Evolutionary conservation across 2,329 filamentous ascomycete species (phyloP).

Genomic region (Aspergillus sp.): DNA sequence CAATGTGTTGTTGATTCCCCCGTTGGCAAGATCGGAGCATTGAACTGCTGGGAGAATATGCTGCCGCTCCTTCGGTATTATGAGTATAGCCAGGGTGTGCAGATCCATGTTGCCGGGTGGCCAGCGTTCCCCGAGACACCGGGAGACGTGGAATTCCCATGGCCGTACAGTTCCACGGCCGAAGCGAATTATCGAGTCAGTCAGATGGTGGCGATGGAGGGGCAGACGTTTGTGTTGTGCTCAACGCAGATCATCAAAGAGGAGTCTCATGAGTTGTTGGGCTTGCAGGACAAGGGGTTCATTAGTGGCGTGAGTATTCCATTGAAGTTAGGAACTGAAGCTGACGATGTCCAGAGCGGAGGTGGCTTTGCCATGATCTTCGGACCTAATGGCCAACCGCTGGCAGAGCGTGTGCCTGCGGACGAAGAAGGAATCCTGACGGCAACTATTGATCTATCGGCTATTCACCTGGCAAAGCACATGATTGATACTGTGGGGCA

Average conservation of each 20-base stretch:
- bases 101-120: slow-evolving; percentile 45
- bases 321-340: too few species aligned
- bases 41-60: slow-evolving; percentile 46
- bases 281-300: not conserved
- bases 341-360: slow-evolving; percentile 6
- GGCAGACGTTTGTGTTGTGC: slow-evolving; percentile 1
- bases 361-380: slow-evolving; percentile 50
- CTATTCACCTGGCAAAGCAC: slow-evolving; percentile 15
- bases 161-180: not conserved
- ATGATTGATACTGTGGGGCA: slow-evolving; percentile 16
- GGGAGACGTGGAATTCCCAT: not conserved
- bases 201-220: not conserved
- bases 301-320: too few species aligned
- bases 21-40: slow-evolving; percentile 20
- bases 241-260: slow-evolving; percentile 2
- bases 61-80: slow-evolving; percentile 46
- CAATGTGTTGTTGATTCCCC: slow-evolving; percentile 36
- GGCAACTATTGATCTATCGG: slow-evolving; percentile 46
- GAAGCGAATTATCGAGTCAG: not conserved
- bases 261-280: slow-evolving; percentile 14
- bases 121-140: slow-evolving; percentile 22
- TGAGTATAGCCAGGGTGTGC: slow-evolving; percentile 36
- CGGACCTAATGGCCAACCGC: slow-evolving; percentile 47
- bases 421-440: slow-evolving; percentile 47
- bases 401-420: slow-evolving; percentile 36